These are phyloP conservation scores for Cladosporium austrohemisphaericum DNA, from an alignment of 2,329 filamentous ascomycete species.

Conservation along the genomic window DNA sequence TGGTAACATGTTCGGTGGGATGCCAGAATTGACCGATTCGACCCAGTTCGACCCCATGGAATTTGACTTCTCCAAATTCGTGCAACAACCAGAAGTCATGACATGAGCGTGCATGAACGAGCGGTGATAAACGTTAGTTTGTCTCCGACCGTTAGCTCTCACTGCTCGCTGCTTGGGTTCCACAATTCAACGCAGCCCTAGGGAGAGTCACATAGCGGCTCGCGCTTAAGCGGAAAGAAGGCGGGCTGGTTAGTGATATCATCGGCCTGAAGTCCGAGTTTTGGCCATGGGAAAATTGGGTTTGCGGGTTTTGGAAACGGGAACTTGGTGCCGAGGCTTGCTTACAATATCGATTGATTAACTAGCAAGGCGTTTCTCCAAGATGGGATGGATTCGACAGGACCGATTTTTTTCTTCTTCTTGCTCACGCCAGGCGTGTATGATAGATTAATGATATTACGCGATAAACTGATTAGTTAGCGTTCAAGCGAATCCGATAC, in stretches of 20 bases:
- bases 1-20: not conserved
- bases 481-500: not conserved
- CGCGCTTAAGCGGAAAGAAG: no score
- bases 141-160: no score
- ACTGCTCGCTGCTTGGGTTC: slow-evolving; percentile 5
- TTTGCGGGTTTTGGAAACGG: no score
- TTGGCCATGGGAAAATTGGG: no score
- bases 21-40: slow-evolving; percentile 8
- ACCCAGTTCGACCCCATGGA: slow-evolving; percentile 25
- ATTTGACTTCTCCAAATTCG: slow-evolving; percentile 30
- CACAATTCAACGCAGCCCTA: no score
- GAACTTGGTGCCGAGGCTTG: no score
- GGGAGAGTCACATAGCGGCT: no score
- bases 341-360: slow-evolving; percentile 1
- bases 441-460: slow-evolving; percentile 6
- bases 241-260: no score
- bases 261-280: no score
- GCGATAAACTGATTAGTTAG: not conserved
- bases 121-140: no score
- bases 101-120: slow-evolving; percentile 14
- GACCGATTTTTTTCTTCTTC: slow-evolving; percentile 2
- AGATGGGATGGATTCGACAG: slow-evolving; percentile 1
- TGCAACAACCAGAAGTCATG: slow-evolving; percentile 21
- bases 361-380: not conserved
- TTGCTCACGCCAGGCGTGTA: not conserved